Base-by-base conservation (phyloP, 2,329 filamentous ascomycete species). In the Aschersonia sp. region DNA sequence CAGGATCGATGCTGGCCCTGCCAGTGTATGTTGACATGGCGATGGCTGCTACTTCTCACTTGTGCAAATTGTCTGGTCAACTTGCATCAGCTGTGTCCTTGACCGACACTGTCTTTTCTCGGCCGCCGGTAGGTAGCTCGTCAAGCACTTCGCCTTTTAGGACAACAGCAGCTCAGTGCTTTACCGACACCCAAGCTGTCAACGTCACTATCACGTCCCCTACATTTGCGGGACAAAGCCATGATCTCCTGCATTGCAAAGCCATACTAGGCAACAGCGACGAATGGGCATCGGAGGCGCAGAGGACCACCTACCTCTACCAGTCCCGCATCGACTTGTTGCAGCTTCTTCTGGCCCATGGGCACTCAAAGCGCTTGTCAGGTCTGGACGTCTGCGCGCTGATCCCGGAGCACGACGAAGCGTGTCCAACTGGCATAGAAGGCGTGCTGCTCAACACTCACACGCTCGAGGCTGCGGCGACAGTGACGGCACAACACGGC, bases 1-100 rank as follows among this genome's bases (percentile, higher is more conserved):
- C 20, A 20, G 20, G 20, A 20, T 2, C 20, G 20, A 70, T 86
- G 12, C 83, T 78, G 56, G 80, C 84, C 5, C 84, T 82, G 3
- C 68, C 70, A 4, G 59, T 54, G 6, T 58, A 82, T 51, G 78
- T 75, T 9, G 80, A 84, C 52, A 81, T 83, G 63, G 77, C 75
- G 4, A 9, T 43, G n/a, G 41, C 41, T 7, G 9, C 41, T 43
- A n/a, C 41, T 20, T 43, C 7, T 9, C 41, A 43, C 41, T n/a
- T 43, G 41, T 29, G 41, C 41, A 43, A 20, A 20, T 29, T 43
- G 20, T 43, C 9, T 20, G 41, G 41, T 20, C 12, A 43, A 2
- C 28, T n/a, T 29, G 6, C 41, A 43, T 20, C 9, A 9, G 9
- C n/a, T 7, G 20, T 43, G 41, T 9, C 12, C 7, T 20, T 43